These are phyloP conservation scores for Spiraea crenata DNA, from an alignment of 331 rosid species.

Conservation along the genomic window DNA sequence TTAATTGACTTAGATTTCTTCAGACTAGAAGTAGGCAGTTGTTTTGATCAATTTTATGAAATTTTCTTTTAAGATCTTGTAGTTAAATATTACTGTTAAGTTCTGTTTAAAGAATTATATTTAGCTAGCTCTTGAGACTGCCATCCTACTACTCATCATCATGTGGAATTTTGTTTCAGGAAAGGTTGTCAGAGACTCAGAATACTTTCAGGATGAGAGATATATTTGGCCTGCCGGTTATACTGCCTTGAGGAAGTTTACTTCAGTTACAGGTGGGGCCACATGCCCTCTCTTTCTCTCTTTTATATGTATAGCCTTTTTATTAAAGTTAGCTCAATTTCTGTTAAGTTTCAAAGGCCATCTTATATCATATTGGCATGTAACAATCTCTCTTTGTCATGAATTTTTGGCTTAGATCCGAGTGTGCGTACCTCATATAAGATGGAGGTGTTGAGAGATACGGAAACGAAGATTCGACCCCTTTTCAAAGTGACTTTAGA, in stretches of 20 bases:
- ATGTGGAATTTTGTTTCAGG: slow-evolving; percentile 48
- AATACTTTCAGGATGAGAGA: slow-evolving; percentile 58
- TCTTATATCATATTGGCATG: slow-evolving; percentile 6
- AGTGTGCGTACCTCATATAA: slow-evolving; percentile 49
- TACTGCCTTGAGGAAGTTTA: slow-evolving; percentile 79
- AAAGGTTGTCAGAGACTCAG: slow-evolving; percentile 65
- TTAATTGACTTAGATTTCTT: background rate
- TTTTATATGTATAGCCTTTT: background rate
- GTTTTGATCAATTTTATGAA: background rate
- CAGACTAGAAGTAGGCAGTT: background rate
- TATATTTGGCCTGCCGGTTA: slow-evolving; percentile 93
- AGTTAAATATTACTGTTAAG: background rate
- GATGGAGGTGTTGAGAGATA: slow-evolving; percentile 96
- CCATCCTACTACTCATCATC: slow-evolving; percentile 23
- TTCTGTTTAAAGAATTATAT: background rate
- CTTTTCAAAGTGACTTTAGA: slow-evolving; percentile 79
- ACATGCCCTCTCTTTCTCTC: slow-evolving; percentile 4
- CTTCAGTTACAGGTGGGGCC: slow-evolving; percentile 69
- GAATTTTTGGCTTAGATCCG: slow-evolving; percentile 50
- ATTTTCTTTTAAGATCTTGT: background rate
- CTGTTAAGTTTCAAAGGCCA: slow-evolving; percentile 1
- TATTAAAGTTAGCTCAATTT: slow-evolving; percentile 9
- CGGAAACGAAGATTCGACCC: slow-evolving; percentile 72
- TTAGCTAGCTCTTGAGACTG: slow-evolving; percentile 10
- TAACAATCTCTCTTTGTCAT: slow-evolving; percentile 15